Percentiles rank a stretch among this genome's conserved stretches.
Evolutionary conservation across 495 filamentous ascomycete genomes (phyloP).

Genomic region (Podospora tetraspora): DNA sequence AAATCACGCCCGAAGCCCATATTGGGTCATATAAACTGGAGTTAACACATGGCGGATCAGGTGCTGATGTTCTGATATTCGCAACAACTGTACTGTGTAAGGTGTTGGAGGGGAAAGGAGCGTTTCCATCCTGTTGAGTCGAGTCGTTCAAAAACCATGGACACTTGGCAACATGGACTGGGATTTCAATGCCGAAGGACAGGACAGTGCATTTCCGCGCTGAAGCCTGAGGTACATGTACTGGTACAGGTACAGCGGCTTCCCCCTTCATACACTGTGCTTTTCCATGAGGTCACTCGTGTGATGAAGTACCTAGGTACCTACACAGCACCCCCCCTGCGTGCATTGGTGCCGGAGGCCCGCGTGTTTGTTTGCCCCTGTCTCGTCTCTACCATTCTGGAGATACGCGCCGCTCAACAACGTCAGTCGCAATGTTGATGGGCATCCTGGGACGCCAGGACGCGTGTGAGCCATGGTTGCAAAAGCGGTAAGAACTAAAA

Average conservation of each 20-base stretch:
- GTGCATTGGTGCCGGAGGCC: neutral
- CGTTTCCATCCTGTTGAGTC: neutral
- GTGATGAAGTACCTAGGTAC: neutral
- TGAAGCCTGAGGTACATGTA: too few relatives aligned
- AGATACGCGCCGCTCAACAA: neutral
- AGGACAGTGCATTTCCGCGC: neutral
- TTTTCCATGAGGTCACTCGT: constrained; percentile 19
- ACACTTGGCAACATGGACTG: neutral
- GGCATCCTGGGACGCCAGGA: too few relatives aligned
- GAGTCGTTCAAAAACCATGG: constrained; percentile 3
- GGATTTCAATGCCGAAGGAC: neutral
- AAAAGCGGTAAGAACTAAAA: neutral
- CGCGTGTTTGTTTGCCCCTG: neutral
- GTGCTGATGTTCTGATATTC: neutral
- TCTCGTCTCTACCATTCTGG: neutral
- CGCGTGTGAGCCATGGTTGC: neutral
- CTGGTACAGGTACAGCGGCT: neutral
- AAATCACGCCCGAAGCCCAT: neutral
- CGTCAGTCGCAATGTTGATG: neutral
- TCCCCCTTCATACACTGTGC: constrained; percentile 13
- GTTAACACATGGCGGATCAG: neutral
- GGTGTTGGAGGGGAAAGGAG: neutral
- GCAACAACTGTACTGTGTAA: neutral
- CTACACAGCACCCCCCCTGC: too few relatives aligned
- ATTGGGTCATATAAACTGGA: neutral